phyloP scores from a whole-genome alignment of 176 grass and related monocot genomes.

The Musa itinerans region DNA sequence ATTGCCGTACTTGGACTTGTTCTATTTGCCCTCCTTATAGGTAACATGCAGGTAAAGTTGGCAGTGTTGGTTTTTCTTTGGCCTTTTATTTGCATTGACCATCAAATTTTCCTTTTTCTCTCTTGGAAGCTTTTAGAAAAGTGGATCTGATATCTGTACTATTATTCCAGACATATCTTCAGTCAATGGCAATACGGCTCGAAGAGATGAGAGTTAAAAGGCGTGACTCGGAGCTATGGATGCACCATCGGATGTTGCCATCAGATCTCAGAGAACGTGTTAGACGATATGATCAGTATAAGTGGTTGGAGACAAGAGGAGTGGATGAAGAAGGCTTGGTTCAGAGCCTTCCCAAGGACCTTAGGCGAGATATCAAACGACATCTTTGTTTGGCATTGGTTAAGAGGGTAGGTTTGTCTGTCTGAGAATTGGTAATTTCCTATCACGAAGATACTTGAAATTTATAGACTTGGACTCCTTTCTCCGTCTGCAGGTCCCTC shows the following conservation, averaged over 20 bases:
- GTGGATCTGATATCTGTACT: not conserved
- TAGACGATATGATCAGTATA: conserved; percentile 75
- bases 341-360: conserved; percentile 87
- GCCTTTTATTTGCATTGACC: not conserved
- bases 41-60: conserved; percentile 86
- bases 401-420: conserved; percentile 42
- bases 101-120: not conserved
- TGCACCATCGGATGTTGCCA: conserved; percentile 80
- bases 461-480: not conserved
- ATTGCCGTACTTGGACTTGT: conserved; percentile 77
- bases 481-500: conserved; percentile 49
- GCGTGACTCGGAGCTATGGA: conserved; percentile 86
- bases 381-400: conserved; percentile 91
- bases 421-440: not conserved
- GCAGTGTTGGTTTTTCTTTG: not conserved
- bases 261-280: conserved; percentile 64
- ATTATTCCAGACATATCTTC: conserved; percentile 66
- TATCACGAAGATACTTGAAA: not conserved
- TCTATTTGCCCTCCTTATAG: conserved; percentile 88
- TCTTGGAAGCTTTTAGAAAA: not conserved
- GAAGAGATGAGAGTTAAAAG: conserved; percentile 99
- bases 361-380: conserved; percentile 89
- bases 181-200: conserved; percentile 76
- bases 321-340: conserved; percentile 95
- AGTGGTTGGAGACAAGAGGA: conserved; percentile 89